Base-by-base conservation (phyloP, 176 grass and related monocot genomes). In the Oryza meyeriana region DNA sequence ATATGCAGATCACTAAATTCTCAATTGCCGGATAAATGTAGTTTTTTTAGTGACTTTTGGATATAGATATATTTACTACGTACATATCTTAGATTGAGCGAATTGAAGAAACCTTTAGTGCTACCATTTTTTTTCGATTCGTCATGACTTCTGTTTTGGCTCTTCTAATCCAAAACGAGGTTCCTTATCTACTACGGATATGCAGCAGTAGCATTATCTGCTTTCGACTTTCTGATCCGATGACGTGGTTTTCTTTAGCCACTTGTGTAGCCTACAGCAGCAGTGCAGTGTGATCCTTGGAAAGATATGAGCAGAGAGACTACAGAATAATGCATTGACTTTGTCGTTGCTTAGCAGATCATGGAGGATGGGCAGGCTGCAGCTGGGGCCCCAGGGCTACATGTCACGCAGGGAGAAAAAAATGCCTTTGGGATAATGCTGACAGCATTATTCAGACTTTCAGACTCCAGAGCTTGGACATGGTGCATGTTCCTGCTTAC, bases 381-480 rank as follows among this genome's bases (percentile, higher is more conserved):
- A 44, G 45, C 40, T 41, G 38, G 38, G 38, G 38, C 2, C 5
- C 7, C 3, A 18, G 45, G 45, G 17, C 17, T 52, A 52, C 40
- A 36, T 68, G 63, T 79, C 76, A 41, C 40, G 64, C 47, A 48
- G 45, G 18, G 14, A 5, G 6, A 29, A 31, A 30, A 44, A 67
- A 59, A 28, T 25, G 25, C n/a, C 1, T 58, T 63, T 5, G 58
- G 34, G 76, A 30, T 65, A 39, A 79, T 65, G 76, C 41, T 75
- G 70, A 69, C 85, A 38, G 1, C 47, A 81, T 72, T 72, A 69
- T 72, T 72, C 66, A 78, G 66, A 78, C 66, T 78, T 87, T 83
- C 50, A 55, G 32, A 39, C 8, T 39, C 36, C 77, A 86, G 73
- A 65, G 80, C 25, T 71, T 55, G 73, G 31, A 29, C 65, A 71